Conservation (phyloP, 1,284 basidiomycete genomes). For the Lignosus rhinocerotis region DNA sequence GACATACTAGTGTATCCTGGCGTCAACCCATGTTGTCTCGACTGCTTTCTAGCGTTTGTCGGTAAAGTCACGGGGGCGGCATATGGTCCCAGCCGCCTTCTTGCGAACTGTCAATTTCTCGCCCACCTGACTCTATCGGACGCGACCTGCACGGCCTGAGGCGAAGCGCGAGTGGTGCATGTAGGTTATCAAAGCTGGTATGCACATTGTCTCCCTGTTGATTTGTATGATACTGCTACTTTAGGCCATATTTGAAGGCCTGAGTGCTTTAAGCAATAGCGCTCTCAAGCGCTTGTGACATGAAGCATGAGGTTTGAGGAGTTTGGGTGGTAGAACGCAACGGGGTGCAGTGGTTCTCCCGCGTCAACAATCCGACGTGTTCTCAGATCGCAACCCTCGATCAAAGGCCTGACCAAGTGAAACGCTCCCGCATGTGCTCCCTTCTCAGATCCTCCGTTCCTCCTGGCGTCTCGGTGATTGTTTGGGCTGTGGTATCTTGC, state of each 20-base stretch:
- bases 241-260: not conserved
- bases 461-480: too few species aligned
- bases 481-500: not conserved
- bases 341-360: too few species aligned
- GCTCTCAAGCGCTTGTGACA: not conserved
- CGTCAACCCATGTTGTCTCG: too few species aligned
- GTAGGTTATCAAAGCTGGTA: not conserved
- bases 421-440: not conserved
- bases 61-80: not conserved
- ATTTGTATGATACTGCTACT: not conserved
- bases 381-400: not conserved
- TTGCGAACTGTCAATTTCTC: not conserved
- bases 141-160: not conserved
- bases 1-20: too few species aligned
- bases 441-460: not conserved
- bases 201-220: not conserved
- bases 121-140: not conserved
- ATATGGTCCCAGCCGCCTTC: not conserved
- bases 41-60: not conserved
- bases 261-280: not conserved
- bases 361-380: too few species aligned
- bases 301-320: not conserved
- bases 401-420: not conserved
- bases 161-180: not conserved
- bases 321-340: not conserved